Conservation (phyloP, 2,329 filamentous ascomycete genomes). For the Epichloe sylvatica region DNA sequence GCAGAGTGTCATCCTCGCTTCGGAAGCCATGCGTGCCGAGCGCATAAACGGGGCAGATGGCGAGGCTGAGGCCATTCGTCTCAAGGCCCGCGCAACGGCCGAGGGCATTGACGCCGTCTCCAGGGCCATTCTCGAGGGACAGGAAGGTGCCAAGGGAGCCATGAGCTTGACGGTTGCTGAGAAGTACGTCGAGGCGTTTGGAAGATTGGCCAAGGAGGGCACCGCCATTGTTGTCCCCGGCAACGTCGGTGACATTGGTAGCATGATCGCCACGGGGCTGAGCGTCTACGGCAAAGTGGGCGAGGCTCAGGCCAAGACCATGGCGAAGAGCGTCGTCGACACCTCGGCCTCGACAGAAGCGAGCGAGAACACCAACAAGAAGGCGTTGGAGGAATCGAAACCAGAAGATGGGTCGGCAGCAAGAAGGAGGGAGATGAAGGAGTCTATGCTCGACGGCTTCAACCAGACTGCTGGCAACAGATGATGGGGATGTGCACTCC, state of each 20-base stretch:
- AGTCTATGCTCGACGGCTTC: conserved; percentile 27
- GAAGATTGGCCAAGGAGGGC: conserved; percentile 82
- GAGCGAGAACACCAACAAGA: conserved; percentile 7
- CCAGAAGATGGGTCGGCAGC: conserved; percentile 7
- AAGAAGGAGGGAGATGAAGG: conserved; percentile 19
- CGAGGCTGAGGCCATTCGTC: conserved; percentile 83
- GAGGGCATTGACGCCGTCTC: conserved; percentile 79
- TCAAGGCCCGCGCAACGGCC: conserved; percentile 78
- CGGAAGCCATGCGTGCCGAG: conserved; percentile 78
- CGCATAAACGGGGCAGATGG: conserved; percentile 85
- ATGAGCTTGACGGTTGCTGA: conserved; percentile 83
- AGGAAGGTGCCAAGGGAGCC: conserved; percentile 64
- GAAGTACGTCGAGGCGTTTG: conserved; percentile 95
- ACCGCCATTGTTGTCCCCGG: conserved; percentile 92
- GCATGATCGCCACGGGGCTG: conserved; percentile 94
- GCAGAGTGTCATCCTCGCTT: conserved; percentile 91
- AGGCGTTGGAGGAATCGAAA: conserved; percentile 8
- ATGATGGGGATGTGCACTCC: conserved; percentile 7
- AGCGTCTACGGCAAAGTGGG: conserved; percentile 91
- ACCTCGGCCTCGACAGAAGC: conserved; percentile 8
- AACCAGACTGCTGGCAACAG: conserved; percentile 21
- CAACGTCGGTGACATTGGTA: conserved; percentile 88
- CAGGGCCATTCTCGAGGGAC: conserved; percentile 56
- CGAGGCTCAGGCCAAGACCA: conserved; percentile 57
- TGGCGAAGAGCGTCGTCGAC: conserved; percentile 39